These are phyloP conservation scores for Kwoniella heveanensis DNA, from an alignment of 768 basidiomycete species.

Conservation along the genomic window DNA sequence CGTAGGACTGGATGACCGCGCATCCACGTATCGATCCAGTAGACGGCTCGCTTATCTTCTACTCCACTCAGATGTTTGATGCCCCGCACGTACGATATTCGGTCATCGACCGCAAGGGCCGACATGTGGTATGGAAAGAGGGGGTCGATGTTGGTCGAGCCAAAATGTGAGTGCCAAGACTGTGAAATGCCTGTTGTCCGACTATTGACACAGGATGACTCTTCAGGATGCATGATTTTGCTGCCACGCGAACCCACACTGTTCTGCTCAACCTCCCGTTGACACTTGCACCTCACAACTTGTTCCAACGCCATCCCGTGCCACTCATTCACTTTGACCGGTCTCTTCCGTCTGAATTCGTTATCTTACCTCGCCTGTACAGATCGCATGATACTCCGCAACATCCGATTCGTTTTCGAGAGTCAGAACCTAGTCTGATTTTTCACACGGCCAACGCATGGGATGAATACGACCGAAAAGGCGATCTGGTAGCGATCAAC, in stretches of 20 bases:
- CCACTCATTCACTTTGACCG: slow-evolving; percentile 56
- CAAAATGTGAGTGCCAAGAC: slow-evolving; percentile 46
- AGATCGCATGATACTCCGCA: slow-evolving; percentile 27
- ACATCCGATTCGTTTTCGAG: slow-evolving; percentile 48
- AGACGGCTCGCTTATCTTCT: slow-evolving; percentile 51
- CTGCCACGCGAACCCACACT: slow-evolving; percentile 54
- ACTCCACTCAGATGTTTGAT: slow-evolving; percentile 53
- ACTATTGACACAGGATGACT: slow-evolving; percentile 2
- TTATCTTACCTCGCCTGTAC: slow-evolving; percentile 54
- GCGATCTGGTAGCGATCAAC: slow-evolving; percentile 43
- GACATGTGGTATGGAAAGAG: slow-evolving; percentile 51
- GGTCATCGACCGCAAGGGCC: slow-evolving; percentile 49
- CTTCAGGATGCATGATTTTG: slow-evolving; percentile 59
- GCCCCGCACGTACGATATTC: slow-evolving; percentile 49
- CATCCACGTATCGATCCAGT: slow-evolving; percentile 74
- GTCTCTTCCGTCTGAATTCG: slow-evolving; percentile 54
- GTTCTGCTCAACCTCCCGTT: slow-evolving; percentile 58
- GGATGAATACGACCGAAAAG: slow-evolving; percentile 46
- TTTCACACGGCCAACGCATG: slow-evolving; percentile 59
- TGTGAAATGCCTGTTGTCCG: neutral
- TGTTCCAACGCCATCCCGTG: slow-evolving; percentile 48
- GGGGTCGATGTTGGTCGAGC: slow-evolving; percentile 50
- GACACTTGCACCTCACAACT: slow-evolving; percentile 56
- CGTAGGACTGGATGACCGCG: slow-evolving; percentile 74
- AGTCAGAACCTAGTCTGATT: slow-evolving; percentile 55